Base-by-base conservation (phyloP, 371 early-diverging fungal species). In the Circinella minor region DNA sequence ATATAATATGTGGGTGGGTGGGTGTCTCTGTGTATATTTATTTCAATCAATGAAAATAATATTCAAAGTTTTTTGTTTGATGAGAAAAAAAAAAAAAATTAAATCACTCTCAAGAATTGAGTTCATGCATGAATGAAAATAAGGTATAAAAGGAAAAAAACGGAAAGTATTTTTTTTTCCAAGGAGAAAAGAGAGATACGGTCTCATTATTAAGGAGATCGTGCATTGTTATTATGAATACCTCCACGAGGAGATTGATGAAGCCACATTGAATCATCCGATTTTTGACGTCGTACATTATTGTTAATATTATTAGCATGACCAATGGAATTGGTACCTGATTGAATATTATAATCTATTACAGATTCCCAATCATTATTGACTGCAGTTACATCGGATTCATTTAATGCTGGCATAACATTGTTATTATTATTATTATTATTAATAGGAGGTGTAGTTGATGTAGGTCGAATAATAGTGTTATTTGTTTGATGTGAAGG, bases 221-320 rank as follows among this genome's bases (percentile, higher is more conserved):
- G 18, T 8, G 4, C 57, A n/a, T 14, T 14, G 34, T 14, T 34
- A n/a, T 27, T 57, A 4, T 64, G 15, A 3, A 49, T 36, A 13
- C 49, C 71, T 38, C 71, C 63, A 27, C 71, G 71, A 57, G 73
- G 73, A 13, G 69, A 72, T 65, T 72, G 73, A 65, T 72, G 73
- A 10, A 72, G 49, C 73, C 73, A 72, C 71, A 71, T 71, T 2
- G 71, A 71, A 66, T 71, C 71, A 48, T 71, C 66, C 2, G 71
- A 71, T 27, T 71, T 71, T 59, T 71, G 63, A 18, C 71, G 71
- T 20, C 54, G 37, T 34, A 67, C 65, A 63, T 64, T 57, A n/a
- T 13, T 34, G 34, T 6, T 14, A 9, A 14, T 27, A 60, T 61
- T n/a, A 60, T n/a, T 61, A 36, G 39, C 48, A 17, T 38, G 46